These are phyloP conservation scores for Termitomyces sp. DNA, from an alignment of 1,284 basidiomycete genomes.

Conservation along the genomic window DNA sequence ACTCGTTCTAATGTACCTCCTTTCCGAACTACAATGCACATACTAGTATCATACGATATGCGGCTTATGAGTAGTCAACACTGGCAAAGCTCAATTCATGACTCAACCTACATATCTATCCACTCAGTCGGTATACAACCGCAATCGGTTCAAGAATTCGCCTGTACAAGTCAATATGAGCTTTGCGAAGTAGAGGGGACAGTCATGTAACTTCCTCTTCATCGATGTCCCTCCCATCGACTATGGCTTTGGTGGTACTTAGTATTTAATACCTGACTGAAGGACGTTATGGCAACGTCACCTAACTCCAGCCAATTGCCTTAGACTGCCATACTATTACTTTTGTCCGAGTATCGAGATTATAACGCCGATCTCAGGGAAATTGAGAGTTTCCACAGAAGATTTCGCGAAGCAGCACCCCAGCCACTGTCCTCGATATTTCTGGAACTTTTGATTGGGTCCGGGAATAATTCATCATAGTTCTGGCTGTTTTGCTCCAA, in stretches of 20 bases:
- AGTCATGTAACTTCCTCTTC: constrained; percentile 61
- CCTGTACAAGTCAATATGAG: constrained; percentile 42
- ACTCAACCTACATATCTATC: no score
- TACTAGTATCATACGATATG: no score
- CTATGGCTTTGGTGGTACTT: constrained; percentile 42
- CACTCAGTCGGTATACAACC: constrained; percentile 2
- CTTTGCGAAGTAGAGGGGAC: constrained; percentile 45
- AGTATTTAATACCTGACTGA: constrained; percentile 22
- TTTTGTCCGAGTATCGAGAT: no score
- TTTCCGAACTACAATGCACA: background rate
- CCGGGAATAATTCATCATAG: background rate
- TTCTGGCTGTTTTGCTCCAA: background rate
- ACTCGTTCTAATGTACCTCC: background rate
- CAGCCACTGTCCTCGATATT: constrained; percentile 39
- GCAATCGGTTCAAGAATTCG: constrained; percentile 23
- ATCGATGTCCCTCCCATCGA: constrained; percentile 59
- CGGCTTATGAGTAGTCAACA: no score
- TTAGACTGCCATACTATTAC: no score
- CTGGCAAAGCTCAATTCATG: no score
- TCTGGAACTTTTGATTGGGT: no score
- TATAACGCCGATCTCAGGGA: constrained; percentile 44
- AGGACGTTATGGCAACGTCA: background rate
- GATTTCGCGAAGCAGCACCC: constrained; percentile 36
- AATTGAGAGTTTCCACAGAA: constrained; percentile 23
- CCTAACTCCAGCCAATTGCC: constrained; percentile 8